Conservation (phyloP, 2,329 filamentous ascomycete genomes). For the Ceratocystis huliohia region DNA sequence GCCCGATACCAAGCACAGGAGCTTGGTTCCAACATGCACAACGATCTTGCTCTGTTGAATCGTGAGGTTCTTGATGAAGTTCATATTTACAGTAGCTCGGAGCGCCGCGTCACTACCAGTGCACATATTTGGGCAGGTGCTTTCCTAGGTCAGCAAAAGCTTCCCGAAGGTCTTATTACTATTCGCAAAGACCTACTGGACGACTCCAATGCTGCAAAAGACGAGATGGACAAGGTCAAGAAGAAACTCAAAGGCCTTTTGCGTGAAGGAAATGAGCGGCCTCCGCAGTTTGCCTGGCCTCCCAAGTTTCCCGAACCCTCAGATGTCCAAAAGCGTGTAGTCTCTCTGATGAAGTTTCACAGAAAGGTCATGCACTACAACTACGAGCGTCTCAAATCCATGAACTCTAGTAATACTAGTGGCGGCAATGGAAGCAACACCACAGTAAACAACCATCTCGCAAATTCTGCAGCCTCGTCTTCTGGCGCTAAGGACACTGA, state of each 20-base stretch:
- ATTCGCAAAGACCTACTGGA: slow-evolving; percentile 91
- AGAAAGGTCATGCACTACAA: slow-evolving; percentile 91
- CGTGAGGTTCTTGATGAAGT: slow-evolving; percentile 85
- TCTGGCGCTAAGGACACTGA: slow-evolving; percentile 11
- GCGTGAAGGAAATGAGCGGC: slow-evolving; percentile 82
- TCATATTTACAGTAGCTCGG: slow-evolving; percentile 88
- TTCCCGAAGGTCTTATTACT: slow-evolving; percentile 73
- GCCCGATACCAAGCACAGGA: slow-evolving; percentile 94
- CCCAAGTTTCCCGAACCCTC: slow-evolving; percentile 89
- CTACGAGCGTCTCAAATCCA: slow-evolving; percentile 62
- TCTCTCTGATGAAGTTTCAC: slow-evolving; percentile 96
- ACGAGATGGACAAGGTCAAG: slow-evolving; percentile 99
- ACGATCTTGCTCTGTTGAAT: slow-evolving; percentile 86
- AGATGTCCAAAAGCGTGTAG: slow-evolving; percentile 79
- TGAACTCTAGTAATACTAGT: background rate
- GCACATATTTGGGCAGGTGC: slow-evolving; percentile 90
- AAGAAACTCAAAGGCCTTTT: slow-evolving; percentile 94
- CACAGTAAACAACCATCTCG: background rate
- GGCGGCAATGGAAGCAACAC: background rate
- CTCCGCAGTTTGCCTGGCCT: slow-evolving; percentile 96
- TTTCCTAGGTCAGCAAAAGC: slow-evolving; percentile 76
- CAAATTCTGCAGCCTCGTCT: background rate
- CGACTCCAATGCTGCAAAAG: slow-evolving; percentile 95
- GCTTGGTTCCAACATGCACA: slow-evolving; percentile 87
- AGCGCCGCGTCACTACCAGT: slow-evolving; percentile 85